Evolutionary conservation across 2,329 filamentous ascomycete species (phyloP), one percentile per base, ranked within the genome.

Genomic region (Colletotrichum orbiculare): DNA sequence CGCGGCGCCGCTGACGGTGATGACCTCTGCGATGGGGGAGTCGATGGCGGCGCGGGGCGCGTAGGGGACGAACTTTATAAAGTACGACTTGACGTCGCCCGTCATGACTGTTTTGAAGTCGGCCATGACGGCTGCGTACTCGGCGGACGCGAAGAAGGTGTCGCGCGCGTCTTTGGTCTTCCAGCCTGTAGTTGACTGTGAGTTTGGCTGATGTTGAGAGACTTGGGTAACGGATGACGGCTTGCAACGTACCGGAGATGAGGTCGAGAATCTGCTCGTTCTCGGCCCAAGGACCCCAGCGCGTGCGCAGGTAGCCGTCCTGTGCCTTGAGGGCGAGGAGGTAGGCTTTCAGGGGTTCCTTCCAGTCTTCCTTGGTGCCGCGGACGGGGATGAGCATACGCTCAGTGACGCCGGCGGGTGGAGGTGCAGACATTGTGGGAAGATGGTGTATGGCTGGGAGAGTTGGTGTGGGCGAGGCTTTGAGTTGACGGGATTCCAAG

Each of bases 201-300:
- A 65, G 46, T 10, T 33, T 1, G 3, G 1, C 12, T 35, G 7
- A 7, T 2, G 6, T 7, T 5, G 4, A 2, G 10, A 38, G 8
- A 8, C 1, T 10, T 5, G 12, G 12, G 7, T 15, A 7, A 6
- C 12, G 0, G 45, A 7, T 53, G 34, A 25, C 2, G 4, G 8
- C 2, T 13, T 48, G 6, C 2, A 0, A 4, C 50, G n/a, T 65
- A 65, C 62, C 62, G 25, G 59, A 62, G n/a, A 65, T 55, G 8
- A 65, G 43, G 9, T 65, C 62, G 2, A 65, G 52, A 11, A 34
- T 41, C 52, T 65, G 53, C 41, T 65, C 57, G 12, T 65, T 53
- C 50, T 65, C 62, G 11, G 39, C 56, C 58, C 62, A 65, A 47
- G 62, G 62, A 9, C 62, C 62, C 62, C 62, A 65, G 35, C 62